Base-by-base conservation (phyloP, 1,284 basidiomycete species). In the Leucoagaricus sp. region DNA sequence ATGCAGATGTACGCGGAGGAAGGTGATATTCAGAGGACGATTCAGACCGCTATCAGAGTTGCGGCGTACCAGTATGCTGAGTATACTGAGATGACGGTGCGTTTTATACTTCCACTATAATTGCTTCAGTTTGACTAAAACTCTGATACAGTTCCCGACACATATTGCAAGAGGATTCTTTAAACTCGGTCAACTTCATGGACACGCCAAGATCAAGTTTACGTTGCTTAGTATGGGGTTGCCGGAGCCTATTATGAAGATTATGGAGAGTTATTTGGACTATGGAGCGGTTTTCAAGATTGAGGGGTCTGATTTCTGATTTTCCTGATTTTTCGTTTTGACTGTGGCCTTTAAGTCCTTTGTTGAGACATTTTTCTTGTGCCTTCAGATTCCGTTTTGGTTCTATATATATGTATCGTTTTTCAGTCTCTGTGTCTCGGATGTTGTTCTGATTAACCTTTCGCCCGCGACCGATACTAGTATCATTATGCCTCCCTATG, bases 1-100 rank as follows among this genome's bases (percentile, higher is more conserved):
- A 82, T 99, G 73, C 95, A 98, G 72, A 92, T 90, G 78, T 99
- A 98, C 66, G 88, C 94, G 4, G 94, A 94, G 10, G 94, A 97
- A 65, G 89, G 93, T 1, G 96, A 98, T 69, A 87, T 99, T 49
- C 91, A 91, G 67, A 80, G 94, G 38, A 89, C 87, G 46, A 82
- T 99, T 60, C 95, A 96, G 73, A 92, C 92, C 1, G 96, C 93
- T 1, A 93, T 98, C 61, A 83, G 94, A 42, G 84, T 98, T 52
- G 93, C 94, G 26, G 94, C 94, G 19, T 98, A 98, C 76, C 91
- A 96, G 70, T 85, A 87, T 73, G 89, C 87, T 59, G 85, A 93
- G 67, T 86, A 90, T 65, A 87, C 90, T 55, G 93, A 94, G 74
- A 90, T 92, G 79, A 82, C 88, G 63, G 91, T 92, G 64, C 57